These are phyloP conservation scores for Arthrinium phaeospermum DNA, from an alignment of 2,329 filamentous ascomycete genomes.

Conservation along the genomic window DNA sequence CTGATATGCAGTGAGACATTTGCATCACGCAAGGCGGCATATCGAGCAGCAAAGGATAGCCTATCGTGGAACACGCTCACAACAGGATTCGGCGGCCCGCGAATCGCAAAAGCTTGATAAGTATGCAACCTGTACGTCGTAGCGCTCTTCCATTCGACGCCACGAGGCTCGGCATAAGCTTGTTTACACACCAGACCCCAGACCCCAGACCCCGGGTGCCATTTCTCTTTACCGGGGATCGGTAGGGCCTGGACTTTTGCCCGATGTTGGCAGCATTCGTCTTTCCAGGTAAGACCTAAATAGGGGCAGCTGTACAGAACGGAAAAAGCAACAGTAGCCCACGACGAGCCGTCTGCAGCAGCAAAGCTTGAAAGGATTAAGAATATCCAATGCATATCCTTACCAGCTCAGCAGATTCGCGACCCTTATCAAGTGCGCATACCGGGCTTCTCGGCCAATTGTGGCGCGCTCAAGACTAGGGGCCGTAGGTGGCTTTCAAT, in stretches of 20 bases:
- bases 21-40: neutral
- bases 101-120: neutral
- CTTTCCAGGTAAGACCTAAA: neutral
- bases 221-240: neutral
- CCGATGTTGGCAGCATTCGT: neutral
- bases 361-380: neutral
- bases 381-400: neutral
- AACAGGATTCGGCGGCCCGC: neutral
- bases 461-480: neutral
- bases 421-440: neutral
- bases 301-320: neutral
- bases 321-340: neutral
- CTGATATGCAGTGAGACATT: constrained; percentile 4
- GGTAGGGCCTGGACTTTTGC: neutral
- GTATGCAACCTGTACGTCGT: neutral
- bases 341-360: neutral
- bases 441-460: neutral
- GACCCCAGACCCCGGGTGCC: neutral
- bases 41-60: neutral
- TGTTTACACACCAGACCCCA: neutral
- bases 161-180: neutral
- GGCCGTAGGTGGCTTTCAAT: neutral
- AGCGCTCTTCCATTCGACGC: neutral
- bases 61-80: neutral
- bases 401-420: neutral